Evolutionary conservation across 768 basidiomycete species (phyloP), one percentile per base, ranked within the genome.

Genomic region (Auricularia cornea): DNA sequence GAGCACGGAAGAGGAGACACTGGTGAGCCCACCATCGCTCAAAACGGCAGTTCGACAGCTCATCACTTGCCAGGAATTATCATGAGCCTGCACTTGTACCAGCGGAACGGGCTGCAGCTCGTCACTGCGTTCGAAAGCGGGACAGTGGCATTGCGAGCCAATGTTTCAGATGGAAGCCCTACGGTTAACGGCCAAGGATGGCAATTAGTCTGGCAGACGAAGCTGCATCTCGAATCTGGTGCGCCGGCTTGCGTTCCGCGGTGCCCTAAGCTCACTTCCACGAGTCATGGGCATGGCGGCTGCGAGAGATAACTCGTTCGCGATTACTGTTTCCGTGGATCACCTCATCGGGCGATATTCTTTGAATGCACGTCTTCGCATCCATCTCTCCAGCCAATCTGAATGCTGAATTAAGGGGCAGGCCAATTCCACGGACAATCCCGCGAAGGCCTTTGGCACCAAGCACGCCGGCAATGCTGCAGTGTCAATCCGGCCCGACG

Each of bases 201-300:
- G 92, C 83, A 87, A 20, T 71, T 77, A 16, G 60, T 89, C 4
- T 93, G 92, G 92, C 80, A 74, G 33, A 72, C 74, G 28, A 88
- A 84, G 69, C 68, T 84, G 12, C 92, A 94, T 70, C 82, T 80
- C 20, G 90, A 93, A 72, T 83, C 90, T 3, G 81, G 91, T 92
- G 64, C 73, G 11, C 59, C 59, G 44, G 35, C 59, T 2, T 18
- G 12, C 32, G 11, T 38, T 20, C 26, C 29, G 38, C 30, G 6
- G 23, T 6, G 51, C 59, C 28, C 32, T 63, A 4, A 62, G 8
- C 41, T 64, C 29, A 18, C 35, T 40, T 59, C 14, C 48, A 32
- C 32, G 60, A 90, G 94, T 95, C 60, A 94, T 96, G 92, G 88
- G 88, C 3, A 89, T 93, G 88, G 74, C 84, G 0, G 86, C 93